Conservation (phyloP, 2,329 filamentous ascomycete species). For the Aspergillus flavus region DNA sequence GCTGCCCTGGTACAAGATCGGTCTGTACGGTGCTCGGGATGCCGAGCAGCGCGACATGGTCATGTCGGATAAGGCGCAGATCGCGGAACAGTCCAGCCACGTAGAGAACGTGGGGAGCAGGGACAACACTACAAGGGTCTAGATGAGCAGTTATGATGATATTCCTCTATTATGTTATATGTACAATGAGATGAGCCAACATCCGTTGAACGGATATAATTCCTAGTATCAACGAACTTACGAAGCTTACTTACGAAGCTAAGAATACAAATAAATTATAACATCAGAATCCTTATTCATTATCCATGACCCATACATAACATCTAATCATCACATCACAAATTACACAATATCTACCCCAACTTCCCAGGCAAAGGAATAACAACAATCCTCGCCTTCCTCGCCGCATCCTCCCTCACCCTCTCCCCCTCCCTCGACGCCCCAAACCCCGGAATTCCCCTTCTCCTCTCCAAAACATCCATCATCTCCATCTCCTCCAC, state of each 20-base stretch:
- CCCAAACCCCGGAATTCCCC: neutral
- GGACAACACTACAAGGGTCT: conserved; percentile 24
- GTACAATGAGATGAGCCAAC: neutral
- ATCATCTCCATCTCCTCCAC: conserved; percentile 28
- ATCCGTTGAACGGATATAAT: neutral
- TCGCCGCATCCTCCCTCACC: neutral
- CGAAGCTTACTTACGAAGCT: neutral
- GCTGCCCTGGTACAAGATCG: conserved; percentile 75
- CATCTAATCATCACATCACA: neutral
- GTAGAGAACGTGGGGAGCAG: neutral
- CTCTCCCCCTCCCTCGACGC: neutral
- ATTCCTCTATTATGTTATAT: neutral
- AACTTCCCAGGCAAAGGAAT: neutral
- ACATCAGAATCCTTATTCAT: too few species aligned
- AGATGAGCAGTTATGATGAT: neutral
- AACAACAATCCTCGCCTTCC: conserved; percentile 1
- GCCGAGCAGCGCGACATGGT: conserved; percentile 31
- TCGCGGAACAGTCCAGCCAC: conserved; percentile 12
- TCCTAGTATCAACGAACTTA: neutral
- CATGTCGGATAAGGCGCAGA: conserved; percentile 29
- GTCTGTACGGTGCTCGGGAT: conserved; percentile 44
- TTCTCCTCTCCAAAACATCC: conserved; percentile 12
- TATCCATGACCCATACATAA: neutral
- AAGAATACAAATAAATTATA: neutral
- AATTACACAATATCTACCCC: neutral